Evolutionary conservation across 805 yeast genomes (phyloP), one percentile per base, ranked within the genome.

Genomic region (Metschnikowia matae): DNA sequence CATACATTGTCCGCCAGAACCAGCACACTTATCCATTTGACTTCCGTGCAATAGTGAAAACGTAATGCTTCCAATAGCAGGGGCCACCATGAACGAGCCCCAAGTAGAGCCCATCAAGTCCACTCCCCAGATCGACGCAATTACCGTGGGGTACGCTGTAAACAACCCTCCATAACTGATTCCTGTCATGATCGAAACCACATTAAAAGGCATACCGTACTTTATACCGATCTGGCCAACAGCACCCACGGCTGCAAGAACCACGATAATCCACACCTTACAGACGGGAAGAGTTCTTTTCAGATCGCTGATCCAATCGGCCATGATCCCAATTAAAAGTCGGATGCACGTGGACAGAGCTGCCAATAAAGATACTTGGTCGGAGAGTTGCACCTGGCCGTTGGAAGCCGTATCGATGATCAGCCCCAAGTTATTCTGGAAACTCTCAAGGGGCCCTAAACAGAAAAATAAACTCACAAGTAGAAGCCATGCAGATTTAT

Each of bases 71-170:
- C 96, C 96, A 2, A 88, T 55, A 0, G 97, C 96, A 2, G 97
- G 96, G 0, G 95, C 94, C 34, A 87, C 76, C 79, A 89, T 85
- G 64, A 89, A 87, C 23, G 86, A 73, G 2, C 97, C 97, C 89
- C 96, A 92, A 1, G 92, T 87, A 2, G 96, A 87, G 0, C 97
- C 98, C 67, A 92, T 82, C 33, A 87, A 78, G 40, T 87, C 90
- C 20, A 87, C 78, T 0, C 97, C 97, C 90, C 96, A 94, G 2
- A 87, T 81, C 3, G 84, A 74, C 1, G 96, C 85, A 14, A 90
- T 81, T 13, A 90, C 75, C 0, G 96, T 86, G 3, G 99, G 98
- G 58, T 83, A 87, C 5, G 89, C 68, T 0, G 98, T 90, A 70
- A 89, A 92, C 3, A 88, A 63, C 0, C 91, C 88, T 32, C 98